Evolutionary conservation across 106 monocot species (phyloP), one percentile per base, ranked within the genome.

Genomic region (Apostasia ramifera): DNA sequence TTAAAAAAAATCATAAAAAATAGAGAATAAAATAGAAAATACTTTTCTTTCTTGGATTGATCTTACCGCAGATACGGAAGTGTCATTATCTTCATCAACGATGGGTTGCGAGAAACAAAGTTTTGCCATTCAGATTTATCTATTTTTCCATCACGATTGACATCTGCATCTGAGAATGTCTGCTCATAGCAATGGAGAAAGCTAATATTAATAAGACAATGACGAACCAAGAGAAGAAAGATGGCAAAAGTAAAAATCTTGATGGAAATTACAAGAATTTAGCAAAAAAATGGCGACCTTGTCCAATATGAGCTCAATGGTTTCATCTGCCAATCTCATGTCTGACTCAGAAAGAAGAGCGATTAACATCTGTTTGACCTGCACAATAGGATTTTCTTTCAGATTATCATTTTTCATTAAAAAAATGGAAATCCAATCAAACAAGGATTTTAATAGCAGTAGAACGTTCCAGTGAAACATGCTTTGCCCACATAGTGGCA

Each of bases 361-460:
- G 79, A 89, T 83, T 61, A 98, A 75, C 97, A 98, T 92, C 73
- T 92, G 90, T 65, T 92, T 98, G 12, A 98, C 97, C 92, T 95
- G 67, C 12, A 61, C 39, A 56, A 55, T 47, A 55, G 50, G 61
- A 75, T 49, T 55, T 48, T 56, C 3, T 39, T 53, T 51, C 40
- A 42, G 14, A 37, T 58, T 46, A 26, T 26, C 26, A 26, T 26
- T 26, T 26, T 26, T 26, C 26, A 26, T 26, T 26, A 26, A 26
- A 26, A 26, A 26, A 26, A 26, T 26, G 26, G 26, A 26, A 26
- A 26, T 26, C 26, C 26, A 26, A 26, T 26, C 26, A 26, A 26
- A 26, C 26, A 26, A 26, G 26, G 26, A 26, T 26, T 26, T 26
- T 26, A 26, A 26, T 26, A 26, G 26, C 26, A 26, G 26, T 26